A percentile compares a stretch with the other conserved stretches of the same genome.
Evolutionary conservation across 2,329 filamentous ascomycete genomes (phyloP).

Genomic region (Xylaria digitata): DNA sequence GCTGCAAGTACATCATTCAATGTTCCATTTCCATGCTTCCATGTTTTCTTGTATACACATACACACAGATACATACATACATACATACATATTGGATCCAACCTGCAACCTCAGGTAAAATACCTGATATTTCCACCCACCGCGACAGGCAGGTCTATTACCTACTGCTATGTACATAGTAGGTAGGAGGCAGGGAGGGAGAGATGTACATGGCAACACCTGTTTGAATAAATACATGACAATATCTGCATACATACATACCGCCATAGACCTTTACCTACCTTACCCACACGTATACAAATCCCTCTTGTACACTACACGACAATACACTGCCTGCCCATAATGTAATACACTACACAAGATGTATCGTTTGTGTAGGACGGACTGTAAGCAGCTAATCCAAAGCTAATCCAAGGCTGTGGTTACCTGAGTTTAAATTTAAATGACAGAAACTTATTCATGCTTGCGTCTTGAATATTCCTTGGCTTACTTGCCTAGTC

Average conservation of each 20-base stretch:
- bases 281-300: not conserved
- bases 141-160: no score
- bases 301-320: no score
- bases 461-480: not conserved
- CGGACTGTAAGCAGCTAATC: not conserved
- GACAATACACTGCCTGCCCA: no score
- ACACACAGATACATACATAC: no score
- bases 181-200: no score
- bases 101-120: conserved; percentile 14
- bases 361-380: not conserved
- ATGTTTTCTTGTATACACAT: no score
- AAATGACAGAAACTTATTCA: conserved; percentile 18
- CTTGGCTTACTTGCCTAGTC: conserved; percentile 1
- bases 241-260: not conserved
- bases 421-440: not conserved
- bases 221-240: not conserved
- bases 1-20: no score
- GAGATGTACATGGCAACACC: no score
- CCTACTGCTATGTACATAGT: no score
- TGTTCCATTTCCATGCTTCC: no score
- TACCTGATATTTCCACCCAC: not conserved
- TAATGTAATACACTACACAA: no score
- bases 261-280: no score
- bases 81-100: not conserved
- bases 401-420: conserved; percentile 10